Base-by-base conservation (phyloP, 306 rosid genomes). In the Quercus bicolor region DNA sequence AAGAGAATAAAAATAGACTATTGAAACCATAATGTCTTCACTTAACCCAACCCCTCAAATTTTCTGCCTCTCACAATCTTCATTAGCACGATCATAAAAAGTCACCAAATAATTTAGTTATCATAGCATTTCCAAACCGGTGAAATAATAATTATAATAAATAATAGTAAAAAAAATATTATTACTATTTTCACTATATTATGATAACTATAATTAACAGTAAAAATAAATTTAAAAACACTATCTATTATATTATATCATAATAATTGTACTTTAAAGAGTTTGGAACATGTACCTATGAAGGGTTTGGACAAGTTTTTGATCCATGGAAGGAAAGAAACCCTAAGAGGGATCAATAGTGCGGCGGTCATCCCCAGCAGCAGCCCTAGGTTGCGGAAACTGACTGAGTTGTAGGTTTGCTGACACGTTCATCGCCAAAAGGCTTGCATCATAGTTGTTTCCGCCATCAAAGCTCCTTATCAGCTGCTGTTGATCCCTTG, bases 271-370 rank as follows among this genome's bases (percentile, higher is more conserved):
- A n/a, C 45, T 40, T 40, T 9, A 19, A 34, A 19, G 72, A 34
- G 48, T 66, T 33, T 66, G 72, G 72, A 52, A 66, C 51, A 66
- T 66, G 72, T 34, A 68, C 72, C 72, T 18, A 8, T 33, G 20
- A 68, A 20, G 56, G 76, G 1, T 29, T 54, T 28, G 76, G 64
- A 23, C 43, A 45, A 4, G 45, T 56, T n/a, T 73, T 15, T 53
- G 68, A 24, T 48, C 59, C 69, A 24, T 53, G 71, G 76, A 59
- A 64, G 18, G 33, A 16, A 75, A 8, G 59, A 73, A 84, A 80
- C 73, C 81, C 97, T 94, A 94, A 88, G 98, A 87, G 54, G 93
- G 97, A 85, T 91, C 91, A 74, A 88, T 80, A 60, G 97, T 72
- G 11, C 93, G 93, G 84, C 90, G 95, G 86, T 92, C 97, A 28